Base-by-base conservation (phyloP, 148 eudicot species). In the Chenopodium formosanum region DNA sequence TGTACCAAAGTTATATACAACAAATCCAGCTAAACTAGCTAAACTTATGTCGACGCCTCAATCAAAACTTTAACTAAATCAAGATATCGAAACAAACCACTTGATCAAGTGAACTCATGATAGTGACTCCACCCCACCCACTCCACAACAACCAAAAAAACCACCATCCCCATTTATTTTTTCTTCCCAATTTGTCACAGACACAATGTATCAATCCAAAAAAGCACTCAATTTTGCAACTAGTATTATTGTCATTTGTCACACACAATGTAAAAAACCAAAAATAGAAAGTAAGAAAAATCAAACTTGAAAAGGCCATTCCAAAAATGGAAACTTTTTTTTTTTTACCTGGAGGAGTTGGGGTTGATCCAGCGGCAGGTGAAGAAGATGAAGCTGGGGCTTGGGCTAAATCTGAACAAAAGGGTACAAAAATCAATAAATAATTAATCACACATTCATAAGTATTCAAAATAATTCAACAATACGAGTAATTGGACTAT, bases 341-440 rank as follows among this genome's bases (percentile, higher is more conserved):
- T 23, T 44, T 8, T 29, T 78, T 71, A 77, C 84, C 87, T 83
- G 86, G 62, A 73, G 88, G 47, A 9, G 79, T 5, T 76, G 69
- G 63, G 31, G 73, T 27, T 32, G 86, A 79, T 6, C 78, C 74
- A 40, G 74, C 9, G 7, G 74, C 22, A 71, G 74, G 23, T 9
- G 74, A 37, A 11, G 79, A 46, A 23, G 81, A 63, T 25, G 82
- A 31, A 23, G 85, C 48, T 71, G 80, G 80, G 4, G 86, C 62
- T 46, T 48, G 73, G 7, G 86, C 78, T 34, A 22, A 22, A 23
- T 65, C 86, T 80, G 78, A 62, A 48, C n/a, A 66, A 56, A 17
- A 16, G 62, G 62, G 62, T 50, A 11, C 2, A 50, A 50, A 50
- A 12, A 6, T 40, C 0, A 12, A 48, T 0, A 48, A 48, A 48